Conservation (phyloP, 2,329 filamentous ascomycete genomes). For the Pyrenophora graminea region DNA sequence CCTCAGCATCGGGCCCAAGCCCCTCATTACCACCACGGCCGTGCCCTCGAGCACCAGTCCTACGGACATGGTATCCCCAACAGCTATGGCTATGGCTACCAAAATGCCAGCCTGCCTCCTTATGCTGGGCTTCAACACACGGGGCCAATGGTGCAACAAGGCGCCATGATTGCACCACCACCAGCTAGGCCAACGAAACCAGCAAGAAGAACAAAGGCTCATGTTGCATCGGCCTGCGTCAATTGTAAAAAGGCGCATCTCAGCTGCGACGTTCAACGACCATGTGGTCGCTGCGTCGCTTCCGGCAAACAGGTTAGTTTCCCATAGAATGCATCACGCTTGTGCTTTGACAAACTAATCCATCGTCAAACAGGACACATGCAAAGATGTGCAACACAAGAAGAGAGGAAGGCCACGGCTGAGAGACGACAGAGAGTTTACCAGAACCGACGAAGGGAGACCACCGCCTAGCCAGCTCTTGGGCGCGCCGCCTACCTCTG, state of each 20-base stretch:
- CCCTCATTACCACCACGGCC: conserved; percentile 34
- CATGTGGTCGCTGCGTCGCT: conserved; percentile 75
- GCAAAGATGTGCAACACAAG: conserved; percentile 83
- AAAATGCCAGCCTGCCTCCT: conserved; percentile 25
- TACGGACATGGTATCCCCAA: conserved; percentile 33
- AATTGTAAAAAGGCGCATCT: conserved; percentile 86
- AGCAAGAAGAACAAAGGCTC: conserved; percentile 66
- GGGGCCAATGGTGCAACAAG: conserved; percentile 40
- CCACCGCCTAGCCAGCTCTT: conserved; percentile 31
- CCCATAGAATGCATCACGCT: not conserved
- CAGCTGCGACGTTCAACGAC: conserved; percentile 68
- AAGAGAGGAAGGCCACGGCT: conserved; percentile 78
- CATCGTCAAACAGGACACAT: conserved; percentile 63
- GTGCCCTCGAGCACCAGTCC: conserved; percentile 28
- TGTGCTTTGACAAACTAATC: conserved; percentile 7
- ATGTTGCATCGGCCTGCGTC: conserved; percentile 83
- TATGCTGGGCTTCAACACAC: conserved; percentile 34
- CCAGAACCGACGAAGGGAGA: conserved; percentile 36
- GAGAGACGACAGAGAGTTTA: conserved; percentile 59
- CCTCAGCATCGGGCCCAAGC: conserved; percentile 28
- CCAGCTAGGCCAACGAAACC: conserved; percentile 38
- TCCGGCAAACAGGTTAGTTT: conserved; percentile 69
- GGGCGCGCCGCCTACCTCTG: conserved; percentile 28
- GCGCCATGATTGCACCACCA: conserved; percentile 39
- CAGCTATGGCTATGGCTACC: conserved; percentile 40